Evolutionary conservation across 2,329 filamentous ascomycete species (phyloP), one percentile per base, ranked within the genome.

Genomic region (Hypoxylon sp.): DNA sequence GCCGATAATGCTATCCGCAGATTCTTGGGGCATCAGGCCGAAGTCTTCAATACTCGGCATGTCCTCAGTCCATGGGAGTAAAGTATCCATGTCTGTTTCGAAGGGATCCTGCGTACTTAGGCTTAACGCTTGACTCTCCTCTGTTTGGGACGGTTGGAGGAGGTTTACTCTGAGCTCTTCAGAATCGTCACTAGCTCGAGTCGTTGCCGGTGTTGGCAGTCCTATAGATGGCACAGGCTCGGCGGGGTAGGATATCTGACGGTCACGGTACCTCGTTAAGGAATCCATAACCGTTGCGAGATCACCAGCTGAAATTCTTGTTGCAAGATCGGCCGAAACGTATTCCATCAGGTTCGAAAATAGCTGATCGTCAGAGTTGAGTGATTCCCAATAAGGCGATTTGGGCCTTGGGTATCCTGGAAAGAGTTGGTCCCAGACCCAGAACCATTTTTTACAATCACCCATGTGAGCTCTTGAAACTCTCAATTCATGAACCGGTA

Each of bases 401-500:
- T 42, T n/a, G 25, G 60, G 51, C 51, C 33, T 56, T 22, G 42
- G 27, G 6, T 40, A 48, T 6, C 2, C 13, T 6, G 51, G 60
- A 10, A 63, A 62, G 6, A 62, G 51, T 22, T 25, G 2, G 1
- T 31, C 20, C 60, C 60, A 62, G 3, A 62, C 33, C 60, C 40
- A 62, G 31, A 42, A 55, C 60, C 60, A 62, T 20, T 46, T 62
- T 7, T 50, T 27, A 13, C 25, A 40, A 7, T 62, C 51, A 4
- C 60, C 60, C 7, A 27, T 56, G 2, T 37, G 60, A 11, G 20
- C 44, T 33, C 42, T 62, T 2, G 40, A 17, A 2, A 62, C 50
- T n/a, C 6, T 10, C 13, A 62, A 6, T 3, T 7, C 11, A 1
- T 54, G n/a, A 2, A 42, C 20, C 3, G 51, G 51, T 56, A 27